Percentiles rank a stretch among this genome's conserved stretches.
Conservation (phyloP, 192 early-diverging fungal genomes). For the Coemansia sp. region DNA sequence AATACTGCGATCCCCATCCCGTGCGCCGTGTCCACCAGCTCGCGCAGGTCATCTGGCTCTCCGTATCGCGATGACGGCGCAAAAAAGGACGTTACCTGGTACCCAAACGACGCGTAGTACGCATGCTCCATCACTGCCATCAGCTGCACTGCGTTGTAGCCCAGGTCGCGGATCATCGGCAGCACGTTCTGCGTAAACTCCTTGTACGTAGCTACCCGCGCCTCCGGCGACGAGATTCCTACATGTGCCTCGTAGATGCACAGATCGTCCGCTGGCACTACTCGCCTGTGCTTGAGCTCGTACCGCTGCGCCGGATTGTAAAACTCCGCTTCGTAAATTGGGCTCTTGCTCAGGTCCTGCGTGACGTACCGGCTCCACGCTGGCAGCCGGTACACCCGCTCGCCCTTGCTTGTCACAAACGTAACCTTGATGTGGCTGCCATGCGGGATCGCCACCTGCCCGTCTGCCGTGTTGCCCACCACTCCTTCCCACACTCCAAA, state of each 20-base stretch:
- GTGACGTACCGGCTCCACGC: slow-evolving; percentile 83
- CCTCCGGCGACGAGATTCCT: slow-evolving; percentile 87
- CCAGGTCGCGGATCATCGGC: slow-evolving; percentile 78
- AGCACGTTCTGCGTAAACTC: slow-evolving; percentile 86
- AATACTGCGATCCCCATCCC: slow-evolving; percentile 83
- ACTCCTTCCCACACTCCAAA: slow-evolving; percentile 82
- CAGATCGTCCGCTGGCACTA: slow-evolving; percentile 62
- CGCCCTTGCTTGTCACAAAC: slow-evolving; percentile 68
- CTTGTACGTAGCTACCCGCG: slow-evolving; percentile 77
- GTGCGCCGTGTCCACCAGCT: slow-evolving; percentile 89
- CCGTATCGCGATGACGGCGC: slow-evolving; percentile 90
- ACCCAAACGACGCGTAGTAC: slow-evolving; percentile 97
- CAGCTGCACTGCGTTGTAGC: slow-evolving; percentile 80
- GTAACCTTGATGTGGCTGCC: slow-evolving; percentile 86
- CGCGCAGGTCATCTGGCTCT: slow-evolving; percentile 90
- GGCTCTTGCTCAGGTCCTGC: slow-evolving; percentile 78
- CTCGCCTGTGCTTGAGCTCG: slow-evolving; percentile 72
- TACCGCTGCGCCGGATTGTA: slow-evolving; percentile 87
- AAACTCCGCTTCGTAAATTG: slow-evolving; percentile 88
- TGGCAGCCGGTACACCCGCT: slow-evolving; percentile 84
- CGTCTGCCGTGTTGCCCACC: slow-evolving; percentile 62
- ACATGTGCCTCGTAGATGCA: slow-evolving; percentile 96
- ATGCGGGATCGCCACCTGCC: slow-evolving; percentile 74
- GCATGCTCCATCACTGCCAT: slow-evolving; percentile 99
- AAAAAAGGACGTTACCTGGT: slow-evolving; percentile 97